Evolutionary conservation across 257 asterid species (phyloP).

Genomic region (Cynanchum wilfordii): DNA sequence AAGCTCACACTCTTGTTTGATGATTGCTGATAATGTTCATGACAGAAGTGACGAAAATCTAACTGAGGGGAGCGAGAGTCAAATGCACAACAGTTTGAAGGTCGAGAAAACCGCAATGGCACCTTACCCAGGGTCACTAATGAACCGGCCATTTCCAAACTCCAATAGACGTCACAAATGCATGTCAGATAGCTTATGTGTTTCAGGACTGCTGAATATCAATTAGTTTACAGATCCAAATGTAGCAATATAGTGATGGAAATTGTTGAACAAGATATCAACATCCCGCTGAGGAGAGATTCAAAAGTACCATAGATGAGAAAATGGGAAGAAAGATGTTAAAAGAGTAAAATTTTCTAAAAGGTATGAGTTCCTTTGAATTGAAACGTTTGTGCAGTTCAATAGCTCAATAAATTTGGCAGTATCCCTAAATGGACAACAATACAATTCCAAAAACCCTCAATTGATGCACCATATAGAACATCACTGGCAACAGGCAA

Average conservation of each 20-base stretch:
- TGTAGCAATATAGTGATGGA: not conserved
- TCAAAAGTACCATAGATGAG: not conserved
- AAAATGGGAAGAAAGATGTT: not conserved
- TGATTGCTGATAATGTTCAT: constrained; percentile 13
- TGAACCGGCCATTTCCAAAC: constrained; percentile 44
- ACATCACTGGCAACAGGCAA: not conserved
- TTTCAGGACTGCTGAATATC: not conserved
- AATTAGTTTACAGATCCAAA: not conserved
- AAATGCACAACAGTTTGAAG: constrained; percentile 25
- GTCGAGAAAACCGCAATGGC: constrained; percentile 30
- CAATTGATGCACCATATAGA: not conserved
- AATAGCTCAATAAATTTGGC: not conserved
- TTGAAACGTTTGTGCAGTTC: not conserved
- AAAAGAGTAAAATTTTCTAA: not conserved
- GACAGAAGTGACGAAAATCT: constrained; percentile 18
- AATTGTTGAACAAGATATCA: not conserved
- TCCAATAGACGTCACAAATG: constrained; percentile 15
- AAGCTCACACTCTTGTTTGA: constrained; percentile 23
- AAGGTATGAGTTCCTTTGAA: not conserved
- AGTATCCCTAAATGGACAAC: not conserved
- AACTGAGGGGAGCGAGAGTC: constrained; percentile 23
- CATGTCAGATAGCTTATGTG: not conserved
- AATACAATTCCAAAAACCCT: not conserved
- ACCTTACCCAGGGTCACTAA: constrained; percentile 39
- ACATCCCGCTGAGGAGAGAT: not conserved